Evolutionary conservation across 305 asterid species (phyloP), one percentile per base, ranked within the genome.

Genomic region (Fraxinus paxiana): DNA sequence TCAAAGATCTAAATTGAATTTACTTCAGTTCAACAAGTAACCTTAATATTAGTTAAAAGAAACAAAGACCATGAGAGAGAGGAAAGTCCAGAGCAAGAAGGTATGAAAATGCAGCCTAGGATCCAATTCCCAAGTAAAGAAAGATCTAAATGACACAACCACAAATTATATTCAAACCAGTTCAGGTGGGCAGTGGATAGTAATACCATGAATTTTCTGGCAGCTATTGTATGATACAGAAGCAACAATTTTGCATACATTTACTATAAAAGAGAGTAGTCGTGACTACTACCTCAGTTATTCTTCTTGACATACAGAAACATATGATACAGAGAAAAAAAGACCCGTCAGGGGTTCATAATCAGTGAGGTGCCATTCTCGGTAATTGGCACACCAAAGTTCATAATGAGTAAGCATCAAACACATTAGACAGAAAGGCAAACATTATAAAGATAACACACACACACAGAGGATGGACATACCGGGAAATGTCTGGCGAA

Each of bases 401-500:
- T 65, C 35, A 78, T 69, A 48, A 48, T 15, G 22, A 59, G 12
- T 0, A 61, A 22, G 31, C 70, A 61, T 28, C 56, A 13, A 30
- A 30, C 30, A 35, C 12, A 65, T 34, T 13, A 51, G 77, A 33
- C 2, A 65, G 30, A 9, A 54, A 81, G 34, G 31, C 33, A 41
- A 73, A 41, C 34, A 24, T 22, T 48, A 79, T 70, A 22, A 20
- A 30, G 24, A 46, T 43, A 31, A 80, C 76, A 65, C 18, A 70
- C 77, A 76, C 80, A 22, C 41, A 51, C 80, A 76, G 28, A 56
- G 30, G 76, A 74, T 71, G 5, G 72, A 87, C 88, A 38, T 89
- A 96, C 99, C 31, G 97, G 98, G 85, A 96, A 96, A 82, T 88
- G 92, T 88, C 90, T 88, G 0, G 95, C 95, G 10, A 96, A 94